phyloP scores from a whole-genome alignment of 352 stramenopile species.

The Phytopythium boreale region DNA sequence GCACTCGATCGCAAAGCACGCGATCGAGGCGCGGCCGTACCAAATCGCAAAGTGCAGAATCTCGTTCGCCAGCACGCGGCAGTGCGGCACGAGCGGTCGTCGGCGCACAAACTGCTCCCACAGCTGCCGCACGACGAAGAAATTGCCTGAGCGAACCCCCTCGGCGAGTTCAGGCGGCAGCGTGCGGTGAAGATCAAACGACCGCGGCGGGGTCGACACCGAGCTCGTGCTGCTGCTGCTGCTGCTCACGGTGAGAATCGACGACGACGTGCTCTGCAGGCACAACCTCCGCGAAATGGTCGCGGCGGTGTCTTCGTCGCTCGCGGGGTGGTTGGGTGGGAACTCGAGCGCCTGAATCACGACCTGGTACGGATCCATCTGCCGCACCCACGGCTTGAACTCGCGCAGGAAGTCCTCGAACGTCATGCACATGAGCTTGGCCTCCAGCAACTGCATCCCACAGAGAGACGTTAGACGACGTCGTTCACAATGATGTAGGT shows the following conservation, averaged over 20 bases:
- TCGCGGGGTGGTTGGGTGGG: slow-evolving; percentile 39
- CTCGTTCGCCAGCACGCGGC: slow-evolving; percentile 66
- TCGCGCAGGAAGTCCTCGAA: slow-evolving; percentile 83
- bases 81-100: slow-evolving; percentile 13
- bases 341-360: slow-evolving; percentile 61
- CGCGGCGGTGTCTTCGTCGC: slow-evolving; percentile 49
- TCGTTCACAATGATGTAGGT: background rate
- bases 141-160: slow-evolving; percentile 38
- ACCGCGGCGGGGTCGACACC: slow-evolving; percentile 22
- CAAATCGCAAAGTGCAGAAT: slow-evolving; percentile 78
- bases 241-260: slow-evolving; percentile 14
- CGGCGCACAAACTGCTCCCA: slow-evolving; percentile 50
- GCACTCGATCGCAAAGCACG: slow-evolving; percentile 58
- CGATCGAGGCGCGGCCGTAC: slow-evolving; percentile 55
- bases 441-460: slow-evolving; percentile 40
- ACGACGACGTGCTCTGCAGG: slow-evolving; percentile 18
- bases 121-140: slow-evolving; percentile 26
- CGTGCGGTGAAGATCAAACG: slow-evolving; percentile 62
- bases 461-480: background rate
- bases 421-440: slow-evolving; percentile 80
- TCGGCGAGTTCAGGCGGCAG: slow-evolving; percentile 47
- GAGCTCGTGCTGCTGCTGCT: slow-evolving; percentile 24
- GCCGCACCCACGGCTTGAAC: slow-evolving; percentile 73
- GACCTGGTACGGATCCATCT: slow-evolving; percentile 78
- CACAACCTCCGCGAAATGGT: slow-evolving; percentile 55